These are phyloP conservation scores for Fusarium zealandicum DNA, from an alignment of 2,329 filamentous ascomycete genomes.

Conservation along the genomic window DNA sequence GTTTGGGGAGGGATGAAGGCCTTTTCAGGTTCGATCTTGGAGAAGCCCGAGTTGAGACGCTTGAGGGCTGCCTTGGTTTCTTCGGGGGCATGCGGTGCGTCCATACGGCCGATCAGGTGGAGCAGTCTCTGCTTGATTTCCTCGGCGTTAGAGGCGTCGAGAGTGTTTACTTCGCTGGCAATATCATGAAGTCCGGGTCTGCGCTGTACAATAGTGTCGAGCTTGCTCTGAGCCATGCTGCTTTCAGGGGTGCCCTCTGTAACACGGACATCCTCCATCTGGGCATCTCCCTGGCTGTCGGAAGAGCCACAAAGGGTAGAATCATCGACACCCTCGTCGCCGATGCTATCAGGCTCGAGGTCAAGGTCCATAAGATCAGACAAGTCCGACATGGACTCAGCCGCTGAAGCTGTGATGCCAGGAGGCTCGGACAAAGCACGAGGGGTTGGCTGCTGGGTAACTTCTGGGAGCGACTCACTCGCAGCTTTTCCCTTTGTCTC, in stretches of 20 bases:
- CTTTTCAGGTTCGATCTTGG: constrained; percentile 14
- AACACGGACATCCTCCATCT: constrained; percentile 10
- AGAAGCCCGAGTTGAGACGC: constrained; percentile 11
- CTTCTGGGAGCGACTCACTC: not conserved
- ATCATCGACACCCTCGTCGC: not conserved
- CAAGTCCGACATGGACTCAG: no score
- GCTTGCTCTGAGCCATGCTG: not conserved
- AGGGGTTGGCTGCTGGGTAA: not conserved
- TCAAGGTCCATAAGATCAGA: constrained; percentile 5
- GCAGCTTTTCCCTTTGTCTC: not conserved
- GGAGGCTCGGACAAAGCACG: not conserved
- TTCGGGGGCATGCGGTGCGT: constrained; percentile 3
- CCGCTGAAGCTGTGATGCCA: not conserved
- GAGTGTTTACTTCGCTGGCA: not conserved
- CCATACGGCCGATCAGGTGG: constrained; percentile 14
- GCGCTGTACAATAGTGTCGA: not conserved
- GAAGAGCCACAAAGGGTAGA: not conserved
- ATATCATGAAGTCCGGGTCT: constrained; percentile 13
- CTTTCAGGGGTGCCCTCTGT: not conserved
- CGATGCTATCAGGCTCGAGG: not conserved
- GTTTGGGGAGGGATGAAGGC: constrained; percentile 28
- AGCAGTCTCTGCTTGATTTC: constrained; percentile 18
- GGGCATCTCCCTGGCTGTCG: constrained; percentile 1
- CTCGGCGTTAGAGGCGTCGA: not conserved
- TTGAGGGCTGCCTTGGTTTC: constrained; percentile 9